phyloP scores from a whole-genome alignment of 73 alveolate genomes.

The Tetrahymena thermophila region DNA sequence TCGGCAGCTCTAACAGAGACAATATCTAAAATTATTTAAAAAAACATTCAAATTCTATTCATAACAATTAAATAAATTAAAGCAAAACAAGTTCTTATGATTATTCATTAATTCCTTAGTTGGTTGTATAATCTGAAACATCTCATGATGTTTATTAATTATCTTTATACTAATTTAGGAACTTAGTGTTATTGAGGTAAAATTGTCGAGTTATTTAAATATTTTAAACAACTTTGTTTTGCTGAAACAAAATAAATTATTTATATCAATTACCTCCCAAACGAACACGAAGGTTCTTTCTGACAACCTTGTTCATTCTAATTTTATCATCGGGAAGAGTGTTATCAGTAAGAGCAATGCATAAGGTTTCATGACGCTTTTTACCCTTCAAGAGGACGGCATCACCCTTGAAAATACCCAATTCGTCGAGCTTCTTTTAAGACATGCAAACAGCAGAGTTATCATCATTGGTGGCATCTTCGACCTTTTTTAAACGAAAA shows the following conservation, averaged over 20 bases:
- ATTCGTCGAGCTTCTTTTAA: constrained; percentile 93
- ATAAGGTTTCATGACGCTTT: constrained; percentile 95
- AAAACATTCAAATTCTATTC: neutral
- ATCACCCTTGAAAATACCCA: constrained; percentile 93
- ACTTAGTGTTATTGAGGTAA: neutral
- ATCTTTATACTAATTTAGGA: neutral
- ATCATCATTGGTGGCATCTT: constrained; percentile 77
- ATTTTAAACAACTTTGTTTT: neutral
- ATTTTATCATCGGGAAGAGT: constrained; percentile 84
- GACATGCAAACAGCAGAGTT: constrained; percentile 86
- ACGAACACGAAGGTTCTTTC: constrained; percentile 92
- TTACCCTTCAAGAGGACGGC: constrained; percentile 95
- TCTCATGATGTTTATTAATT: neutral
- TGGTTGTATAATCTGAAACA: too few species aligned
- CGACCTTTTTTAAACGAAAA: neutral
- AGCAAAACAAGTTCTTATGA: neutral
- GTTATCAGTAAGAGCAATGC: constrained; percentile 91
- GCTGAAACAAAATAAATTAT: neutral
- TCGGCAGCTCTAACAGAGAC: constrained; percentile 71
- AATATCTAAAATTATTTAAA: constrained; percentile 10
- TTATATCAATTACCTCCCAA: constrained; percentile 57
- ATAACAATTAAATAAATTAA: neutral
- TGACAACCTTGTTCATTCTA: constrained; percentile 93
- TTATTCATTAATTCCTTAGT: neutral
- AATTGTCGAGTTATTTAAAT: too few species aligned